A percentile compares a stretch with the other conserved stretches of the same genome.
phyloP scores from a whole-genome alignment of 257 asterid species.

The Forsythia suspensa region DNA sequence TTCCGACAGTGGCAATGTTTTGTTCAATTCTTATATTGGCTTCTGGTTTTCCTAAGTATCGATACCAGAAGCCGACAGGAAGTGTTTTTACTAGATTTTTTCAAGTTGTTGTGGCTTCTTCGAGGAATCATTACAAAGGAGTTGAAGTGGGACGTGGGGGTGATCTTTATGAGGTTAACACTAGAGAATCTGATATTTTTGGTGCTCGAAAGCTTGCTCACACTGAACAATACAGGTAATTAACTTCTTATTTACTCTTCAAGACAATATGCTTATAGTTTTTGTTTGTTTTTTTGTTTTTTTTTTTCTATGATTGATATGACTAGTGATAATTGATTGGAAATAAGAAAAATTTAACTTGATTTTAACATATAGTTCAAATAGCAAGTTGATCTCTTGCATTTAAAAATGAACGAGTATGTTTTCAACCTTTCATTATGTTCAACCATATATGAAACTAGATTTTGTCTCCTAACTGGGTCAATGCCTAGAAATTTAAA shows the following conservation, averaged over 20 bases:
- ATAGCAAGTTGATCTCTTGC: no score
- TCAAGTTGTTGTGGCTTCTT: constrained; percentile 59
- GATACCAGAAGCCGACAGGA: constrained; percentile 77
- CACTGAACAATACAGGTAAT: constrained; percentile 62
- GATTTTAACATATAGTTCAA: no score
- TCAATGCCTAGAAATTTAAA: no score
- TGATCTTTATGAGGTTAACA: constrained; percentile 56
- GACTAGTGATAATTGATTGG: no score
- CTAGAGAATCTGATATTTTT: constrained; percentile 51
- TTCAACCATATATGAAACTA: no score
- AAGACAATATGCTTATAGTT: neutral
- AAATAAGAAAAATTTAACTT: no score
- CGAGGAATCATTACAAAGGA: constrained; percentile 55
- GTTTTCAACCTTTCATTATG: no score
- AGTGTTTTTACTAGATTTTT: constrained; percentile 77
- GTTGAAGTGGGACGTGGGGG: constrained; percentile 24
- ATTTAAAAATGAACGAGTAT: no score
- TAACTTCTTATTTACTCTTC: neutral
- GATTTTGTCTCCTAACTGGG: no score
- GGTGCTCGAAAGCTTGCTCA: constrained; percentile 66
- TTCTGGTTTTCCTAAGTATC: constrained; percentile 50
- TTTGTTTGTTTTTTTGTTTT: neutral
- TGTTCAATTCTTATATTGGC: constrained; percentile 44
- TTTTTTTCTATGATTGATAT: neutral
- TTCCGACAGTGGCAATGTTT: constrained; percentile 52